phyloP scores from a whole-genome alignment of 1,284 basidiomycete species.

The Taiwanofungus camphoratus region DNA sequence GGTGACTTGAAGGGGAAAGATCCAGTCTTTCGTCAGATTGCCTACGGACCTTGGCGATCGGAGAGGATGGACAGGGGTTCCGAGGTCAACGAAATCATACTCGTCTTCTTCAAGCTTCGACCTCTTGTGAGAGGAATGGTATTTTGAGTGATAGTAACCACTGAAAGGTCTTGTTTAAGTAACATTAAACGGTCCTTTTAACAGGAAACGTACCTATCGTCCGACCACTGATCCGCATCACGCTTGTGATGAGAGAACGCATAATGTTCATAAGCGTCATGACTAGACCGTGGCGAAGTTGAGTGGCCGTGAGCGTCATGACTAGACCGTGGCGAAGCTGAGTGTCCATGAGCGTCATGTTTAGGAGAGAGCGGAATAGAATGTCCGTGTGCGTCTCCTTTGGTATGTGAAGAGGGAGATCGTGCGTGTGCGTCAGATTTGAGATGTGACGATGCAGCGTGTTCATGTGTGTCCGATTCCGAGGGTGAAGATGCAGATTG shows the following conservation, averaged over 20 bases:
- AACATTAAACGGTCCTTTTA: too few species aligned
- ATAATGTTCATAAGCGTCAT: not conserved
- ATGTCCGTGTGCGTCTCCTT: not conserved
- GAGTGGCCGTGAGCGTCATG: not conserved
- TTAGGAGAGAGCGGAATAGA: not conserved
- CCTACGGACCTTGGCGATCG: conserved; percentile 24
- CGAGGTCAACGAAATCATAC: conserved; percentile 28
- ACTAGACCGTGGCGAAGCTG: not conserved
- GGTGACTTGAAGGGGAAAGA: conserved; percentile 67
- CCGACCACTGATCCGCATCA: conserved; percentile 6
- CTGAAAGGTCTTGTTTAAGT: too few species aligned
- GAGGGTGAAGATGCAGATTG: conserved; percentile 1
- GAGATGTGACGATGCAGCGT: conserved; percentile 3
- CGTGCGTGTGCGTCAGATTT: too few species aligned
- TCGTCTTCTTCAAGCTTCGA: conserved; percentile 23
- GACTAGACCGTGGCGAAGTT: not conserved
- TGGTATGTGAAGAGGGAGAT: not conserved
- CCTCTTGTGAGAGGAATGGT: conserved; percentile 16
- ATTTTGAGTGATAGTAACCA: too few species aligned
- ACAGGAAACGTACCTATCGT: conserved; percentile 9
- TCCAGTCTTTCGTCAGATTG: conserved; percentile 41
- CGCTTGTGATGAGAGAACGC: not conserved
- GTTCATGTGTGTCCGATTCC: too few species aligned
- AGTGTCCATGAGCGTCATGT: not conserved
- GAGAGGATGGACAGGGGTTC: conserved; percentile 33